These are phyloP conservation scores for Buddleja alternifolia DNA, from an alignment of 257 asterid species.

Conservation along the genomic window DNA sequence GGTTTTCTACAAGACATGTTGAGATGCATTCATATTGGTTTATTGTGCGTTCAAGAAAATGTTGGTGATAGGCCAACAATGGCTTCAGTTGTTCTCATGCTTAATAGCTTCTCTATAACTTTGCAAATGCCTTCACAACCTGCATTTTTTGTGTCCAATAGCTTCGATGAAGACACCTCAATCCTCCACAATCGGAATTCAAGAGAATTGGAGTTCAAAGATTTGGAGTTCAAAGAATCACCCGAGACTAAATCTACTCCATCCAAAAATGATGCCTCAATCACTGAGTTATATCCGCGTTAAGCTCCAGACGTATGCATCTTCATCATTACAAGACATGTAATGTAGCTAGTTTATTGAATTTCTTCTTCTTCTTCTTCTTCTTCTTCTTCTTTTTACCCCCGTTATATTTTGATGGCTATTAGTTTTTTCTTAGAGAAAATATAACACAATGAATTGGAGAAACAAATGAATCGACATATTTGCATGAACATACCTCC, in stretches of 20 bases:
- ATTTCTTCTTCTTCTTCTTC: too few species aligned
- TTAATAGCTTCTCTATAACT: background rate
- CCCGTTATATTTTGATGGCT: too few species aligned
- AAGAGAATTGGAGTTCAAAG: background rate
- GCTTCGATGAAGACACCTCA: background rate
- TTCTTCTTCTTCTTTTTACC: too few species aligned
- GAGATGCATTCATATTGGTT: constrained; percentile 11
- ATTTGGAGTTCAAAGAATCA: too few species aligned
- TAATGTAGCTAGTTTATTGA: too few species aligned
- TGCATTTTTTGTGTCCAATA: constrained; percentile 3
- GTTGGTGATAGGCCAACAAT: constrained; percentile 12
- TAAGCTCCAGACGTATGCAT: background rate
- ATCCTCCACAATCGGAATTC: background rate
- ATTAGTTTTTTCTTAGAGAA: too few species aligned
- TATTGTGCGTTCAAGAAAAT: constrained; percentile 17
- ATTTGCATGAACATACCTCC: too few species aligned
- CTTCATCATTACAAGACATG: too few species aligned
- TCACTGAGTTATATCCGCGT: constrained; percentile 9
- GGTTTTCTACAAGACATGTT: background rate
- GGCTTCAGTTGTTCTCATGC: constrained; percentile 13
- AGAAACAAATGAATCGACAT: too few species aligned
- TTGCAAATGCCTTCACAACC: constrained; percentile 10
- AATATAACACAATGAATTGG: too few species aligned
- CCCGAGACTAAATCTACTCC: background rate
- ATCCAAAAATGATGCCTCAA: background rate